phyloP scores from a whole-genome alignment of 805 yeast genomes.

The Ogataea paradorogensis region DNA sequence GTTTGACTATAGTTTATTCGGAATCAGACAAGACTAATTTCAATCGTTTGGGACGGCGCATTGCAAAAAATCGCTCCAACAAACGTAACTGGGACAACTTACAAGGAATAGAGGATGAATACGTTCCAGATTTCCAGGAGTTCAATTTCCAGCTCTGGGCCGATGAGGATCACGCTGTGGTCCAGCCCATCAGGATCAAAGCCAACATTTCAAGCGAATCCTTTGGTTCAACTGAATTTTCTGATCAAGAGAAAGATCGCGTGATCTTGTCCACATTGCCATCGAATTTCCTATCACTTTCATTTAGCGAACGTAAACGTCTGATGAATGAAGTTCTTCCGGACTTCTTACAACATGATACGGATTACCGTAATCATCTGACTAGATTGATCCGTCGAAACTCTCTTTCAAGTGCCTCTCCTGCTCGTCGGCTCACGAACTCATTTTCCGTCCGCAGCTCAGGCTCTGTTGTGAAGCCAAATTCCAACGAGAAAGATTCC shows the following conservation, averaged over 20 bases:
- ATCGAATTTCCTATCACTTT: slow-evolving; percentile 45
- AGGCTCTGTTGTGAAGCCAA: slow-evolving; percentile 10
- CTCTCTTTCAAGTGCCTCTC: slow-evolving; percentile 24
- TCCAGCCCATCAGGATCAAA: slow-evolving; percentile 30
- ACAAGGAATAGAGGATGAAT: slow-evolving; percentile 68
- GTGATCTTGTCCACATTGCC: slow-evolving; percentile 44
- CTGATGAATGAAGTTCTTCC: slow-evolving; percentile 30
- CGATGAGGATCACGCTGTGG: slow-evolving; percentile 21
- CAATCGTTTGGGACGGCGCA: slow-evolving; percentile 37
- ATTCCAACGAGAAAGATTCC: slow-evolving; percentile 65
- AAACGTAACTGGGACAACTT: not conserved
- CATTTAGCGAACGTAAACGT: slow-evolving; percentile 50
- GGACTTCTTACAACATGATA: slow-evolving; percentile 23
- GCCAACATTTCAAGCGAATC: slow-evolving; percentile 8
- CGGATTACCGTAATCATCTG: slow-evolving; percentile 31
- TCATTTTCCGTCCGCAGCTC: slow-evolving; percentile 19
- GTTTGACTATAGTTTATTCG: slow-evolving; percentile 39
- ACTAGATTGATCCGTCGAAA: slow-evolving; percentile 29
- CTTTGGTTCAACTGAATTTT: slow-evolving; percentile 25
- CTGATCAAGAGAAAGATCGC: slow-evolving; percentile 40
- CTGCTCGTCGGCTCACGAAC: slow-evolving; percentile 22
- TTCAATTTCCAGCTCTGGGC: slow-evolving; percentile 33
- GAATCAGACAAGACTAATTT: slow-evolving; percentile 64
- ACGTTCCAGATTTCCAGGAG: slow-evolving; percentile 57
- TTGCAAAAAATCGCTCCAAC: not conserved